These are phyloP conservation scores for Candida stauntonica DNA, from an alignment of 805 yeast genomes.

Conservation along the genomic window DNA sequence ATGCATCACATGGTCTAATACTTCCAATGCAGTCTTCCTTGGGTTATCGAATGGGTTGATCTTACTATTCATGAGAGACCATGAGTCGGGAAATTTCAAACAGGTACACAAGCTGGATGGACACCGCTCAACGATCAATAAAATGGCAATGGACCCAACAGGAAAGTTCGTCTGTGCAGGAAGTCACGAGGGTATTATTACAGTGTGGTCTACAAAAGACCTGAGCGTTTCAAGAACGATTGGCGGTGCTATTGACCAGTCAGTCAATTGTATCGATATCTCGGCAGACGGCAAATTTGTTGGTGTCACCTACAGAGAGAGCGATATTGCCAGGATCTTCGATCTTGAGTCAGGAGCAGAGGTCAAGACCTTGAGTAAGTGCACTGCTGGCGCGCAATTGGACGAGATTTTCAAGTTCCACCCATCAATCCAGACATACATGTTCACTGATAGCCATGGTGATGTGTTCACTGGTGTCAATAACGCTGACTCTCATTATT, in stretches of 20 bases:
- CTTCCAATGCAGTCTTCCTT: constrained; percentile 35
- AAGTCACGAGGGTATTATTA: constrained; percentile 51
- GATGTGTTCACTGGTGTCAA: constrained; percentile 8
- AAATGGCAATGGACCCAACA: constrained; percentile 46
- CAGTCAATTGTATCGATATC: constrained; percentile 36
- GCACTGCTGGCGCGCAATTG: constrained; percentile 16
- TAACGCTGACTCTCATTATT: constrained; percentile 2
- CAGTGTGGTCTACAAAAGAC: constrained; percentile 43
- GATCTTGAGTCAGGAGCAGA: constrained; percentile 28
- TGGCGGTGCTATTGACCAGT: constrained; percentile 39
- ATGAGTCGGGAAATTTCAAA: constrained; percentile 6
- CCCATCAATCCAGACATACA: constrained; percentile 26
- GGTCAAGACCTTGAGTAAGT: constrained; percentile 17
- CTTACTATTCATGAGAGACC: constrained; percentile 21
- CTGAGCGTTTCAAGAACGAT: constrained; percentile 37
- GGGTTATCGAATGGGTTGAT: constrained; percentile 48
- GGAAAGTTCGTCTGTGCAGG: constrained; percentile 51
- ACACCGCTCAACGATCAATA: constrained; percentile 48
- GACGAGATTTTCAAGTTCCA: constrained; percentile 30
- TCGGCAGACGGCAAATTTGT: constrained; percentile 44
- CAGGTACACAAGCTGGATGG: constrained; percentile 29
- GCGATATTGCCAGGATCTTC: constrained; percentile 37
- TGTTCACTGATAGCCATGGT: constrained; percentile 27
- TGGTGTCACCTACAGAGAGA: constrained; percentile 41
- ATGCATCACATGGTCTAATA: constrained; percentile 31